phyloP scores from a whole-genome alignment of 2,329 filamentous ascomycete genomes.

The Bipolaris oryzae region DNA sequence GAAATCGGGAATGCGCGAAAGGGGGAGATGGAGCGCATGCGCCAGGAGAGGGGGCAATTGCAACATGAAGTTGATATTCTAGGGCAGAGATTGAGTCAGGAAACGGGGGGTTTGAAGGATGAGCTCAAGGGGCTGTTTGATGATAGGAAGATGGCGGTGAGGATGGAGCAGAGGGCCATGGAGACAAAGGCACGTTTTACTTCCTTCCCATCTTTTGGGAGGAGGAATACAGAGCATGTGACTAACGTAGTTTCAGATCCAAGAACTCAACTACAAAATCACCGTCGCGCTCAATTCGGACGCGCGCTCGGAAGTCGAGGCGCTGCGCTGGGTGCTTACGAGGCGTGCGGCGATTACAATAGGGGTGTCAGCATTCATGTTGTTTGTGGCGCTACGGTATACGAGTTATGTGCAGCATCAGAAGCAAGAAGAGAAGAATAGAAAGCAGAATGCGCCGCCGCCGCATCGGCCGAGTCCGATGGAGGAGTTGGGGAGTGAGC shows the following conservation, averaged over 20 bases:
- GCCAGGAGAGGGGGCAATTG: constrained; percentile 80
- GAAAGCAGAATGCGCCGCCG: constrained; percentile 29
- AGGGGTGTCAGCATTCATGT: constrained; percentile 54
- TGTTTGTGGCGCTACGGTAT: constrained; percentile 51
- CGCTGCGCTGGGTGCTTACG: constrained; percentile 82
- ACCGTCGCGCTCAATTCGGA: constrained; percentile 89
- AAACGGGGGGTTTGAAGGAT: constrained; percentile 80
- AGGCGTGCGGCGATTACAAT: constrained; percentile 67
- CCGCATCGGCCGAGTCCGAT: constrained; percentile 21
- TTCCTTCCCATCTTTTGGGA: not conserved
- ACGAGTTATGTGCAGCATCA: constrained; percentile 49
- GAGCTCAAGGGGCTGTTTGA: constrained; percentile 96
- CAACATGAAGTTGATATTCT: constrained; percentile 97
- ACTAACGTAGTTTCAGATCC: constrained; percentile 62
- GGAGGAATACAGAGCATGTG: too few species aligned
- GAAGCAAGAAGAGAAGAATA: constrained; percentile 48
- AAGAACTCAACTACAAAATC: constrained; percentile 96
- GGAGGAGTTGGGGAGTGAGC: constrained; percentile 12
- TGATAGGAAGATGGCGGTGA: constrained; percentile 89
- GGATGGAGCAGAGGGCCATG: constrained; percentile 83
- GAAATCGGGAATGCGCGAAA: constrained; percentile 82
- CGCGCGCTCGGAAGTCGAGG: constrained; percentile 89
- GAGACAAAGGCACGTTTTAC: constrained; percentile 70
- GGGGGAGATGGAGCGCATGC: constrained; percentile 77
- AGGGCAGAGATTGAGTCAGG: constrained; percentile 82